These are phyloP conservation scores for Capsicum chinense DNA, from an alignment of 257 asterid genomes.

Conservation along the genomic window DNA sequence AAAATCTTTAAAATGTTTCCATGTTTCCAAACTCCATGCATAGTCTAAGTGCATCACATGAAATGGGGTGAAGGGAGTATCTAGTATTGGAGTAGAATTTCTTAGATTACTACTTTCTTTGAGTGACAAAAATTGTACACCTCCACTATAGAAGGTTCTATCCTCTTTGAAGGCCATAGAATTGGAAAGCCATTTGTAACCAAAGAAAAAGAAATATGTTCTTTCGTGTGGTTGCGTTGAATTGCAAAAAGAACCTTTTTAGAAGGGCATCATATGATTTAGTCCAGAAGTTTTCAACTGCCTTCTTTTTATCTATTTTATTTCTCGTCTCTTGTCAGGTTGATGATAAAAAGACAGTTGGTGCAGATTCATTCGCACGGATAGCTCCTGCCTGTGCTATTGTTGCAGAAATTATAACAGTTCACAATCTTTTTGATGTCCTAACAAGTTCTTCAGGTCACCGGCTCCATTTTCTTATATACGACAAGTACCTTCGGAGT, in stretches of 20 bases:
- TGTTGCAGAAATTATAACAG: slow-evolving; percentile 80
- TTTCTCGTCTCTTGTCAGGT: slow-evolving; percentile 58
- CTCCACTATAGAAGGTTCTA: slow-evolving; percentile 25
- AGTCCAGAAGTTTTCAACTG: slow-evolving; percentile 26
- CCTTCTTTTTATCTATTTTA: slow-evolving; percentile 33
- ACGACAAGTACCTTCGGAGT: slow-evolving; percentile 81
- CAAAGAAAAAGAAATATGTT: background rate
- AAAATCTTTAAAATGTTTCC: background rate
- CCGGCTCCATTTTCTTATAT: slow-evolving; percentile 85
- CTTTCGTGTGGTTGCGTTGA: slow-evolving; percentile 5
- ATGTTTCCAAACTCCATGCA: background rate
- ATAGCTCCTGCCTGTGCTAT: slow-evolving; percentile 84
- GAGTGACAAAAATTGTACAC: background rate
- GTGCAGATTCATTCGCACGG: slow-evolving; percentile 88
- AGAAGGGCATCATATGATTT: slow-evolving; percentile 6
- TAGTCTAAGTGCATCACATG: background rate
- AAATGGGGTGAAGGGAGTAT: background rate
- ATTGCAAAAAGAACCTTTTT: background rate
- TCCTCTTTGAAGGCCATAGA: slow-evolving; percentile 25
- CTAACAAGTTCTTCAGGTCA: slow-evolving; percentile 68
- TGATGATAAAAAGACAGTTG: slow-evolving; percentile 83
- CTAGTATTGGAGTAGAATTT: background rate
- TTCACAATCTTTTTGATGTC: slow-evolving; percentile 85
- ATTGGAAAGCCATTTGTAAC: background rate
- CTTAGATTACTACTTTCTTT: background rate